These are phyloP conservation scores for Nicotiana paniculata DNA, from an alignment of 257 asterid species.

Conservation along the genomic window DNA sequence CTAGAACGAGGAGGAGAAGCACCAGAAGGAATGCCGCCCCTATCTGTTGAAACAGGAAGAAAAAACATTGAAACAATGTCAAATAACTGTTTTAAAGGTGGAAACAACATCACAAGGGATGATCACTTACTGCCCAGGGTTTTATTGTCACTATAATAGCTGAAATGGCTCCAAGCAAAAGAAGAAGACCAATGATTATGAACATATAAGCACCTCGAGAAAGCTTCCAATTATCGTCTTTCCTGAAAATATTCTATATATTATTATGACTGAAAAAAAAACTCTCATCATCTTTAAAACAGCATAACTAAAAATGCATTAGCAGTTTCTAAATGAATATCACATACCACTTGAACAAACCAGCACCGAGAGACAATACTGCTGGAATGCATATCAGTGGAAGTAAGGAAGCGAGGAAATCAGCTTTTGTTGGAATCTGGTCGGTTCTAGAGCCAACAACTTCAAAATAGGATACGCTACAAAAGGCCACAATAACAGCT, in stretches of 20 bases:
- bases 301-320: slow-evolving; percentile 8
- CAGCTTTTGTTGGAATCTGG: slow-evolving; percentile 76
- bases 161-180: slow-evolving; percentile 84
- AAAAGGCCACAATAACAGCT: slow-evolving; percentile 90
- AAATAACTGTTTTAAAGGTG: slow-evolving; percentile 7
- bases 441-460: slow-evolving; percentile 71
- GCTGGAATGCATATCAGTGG: slow-evolving; percentile 97
- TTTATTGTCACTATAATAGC: slow-evolving; percentile 63
- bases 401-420: slow-evolving; percentile 92
- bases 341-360: slow-evolving; percentile 89
- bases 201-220: slow-evolving; percentile 80
- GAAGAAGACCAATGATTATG: slow-evolving; percentile 68
- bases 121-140: slow-evolving; percentile 83
- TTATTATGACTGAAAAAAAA: not conserved
- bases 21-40: slow-evolving; percentile 93
- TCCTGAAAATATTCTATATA: slow-evolving; percentile 52
- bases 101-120: slow-evolving; percentile 7
- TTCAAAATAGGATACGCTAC: slow-evolving; percentile 79
- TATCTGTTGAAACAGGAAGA: slow-evolving; percentile 44
- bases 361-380: slow-evolving; percentile 65
- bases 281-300: slow-evolving; percentile 8
- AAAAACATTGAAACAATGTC: slow-evolving; percentile 4
- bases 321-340: slow-evolving; percentile 12
- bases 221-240: slow-evolving; percentile 96
- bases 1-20: slow-evolving; percentile 82